Evolutionary conservation across 1,284 basidiomycete species (phyloP), one percentile per base, ranked within the genome.

Genomic region (Agroathelia rolfsii): DNA sequence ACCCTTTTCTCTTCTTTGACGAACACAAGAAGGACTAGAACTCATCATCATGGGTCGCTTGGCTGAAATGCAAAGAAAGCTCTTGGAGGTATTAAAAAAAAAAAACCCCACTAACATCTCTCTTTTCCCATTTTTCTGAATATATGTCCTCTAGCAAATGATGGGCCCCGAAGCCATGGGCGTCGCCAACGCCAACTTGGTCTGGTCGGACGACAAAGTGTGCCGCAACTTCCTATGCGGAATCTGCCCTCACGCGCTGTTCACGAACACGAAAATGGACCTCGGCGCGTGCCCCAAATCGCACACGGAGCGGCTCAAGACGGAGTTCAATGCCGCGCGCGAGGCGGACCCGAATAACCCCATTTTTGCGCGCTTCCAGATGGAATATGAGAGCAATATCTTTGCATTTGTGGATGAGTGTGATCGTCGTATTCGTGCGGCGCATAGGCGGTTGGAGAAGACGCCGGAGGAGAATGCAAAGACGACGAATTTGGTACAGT

Each of bases 241-340:
- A 34, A 93, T 88, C 13, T 99, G 95, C 55, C 92, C 95, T 3
- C 95, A 99, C 58, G 79, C 92, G 6, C 72, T 98, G 25, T 98
- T 98, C 60, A 95, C 92, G 31, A 99, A 99, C 56, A 99, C 95
- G 93, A 97, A 97, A 94, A 98, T 98, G 88, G 95, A 99, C 59
- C 68, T 99, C 8, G 95, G 95, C 15, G 84, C 93, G 34, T 99
- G 95, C 56, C 90, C 95, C 3, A 94, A 94, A 55, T 89, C 90
- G 13, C 95, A 99, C 56, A 89, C 87, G 5, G 89, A 95, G 48
- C 80, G 90, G 34, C 73, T 97, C 44, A 92, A 93, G 61, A 87
- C 86, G 23, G 89, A 96, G 49, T 97, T 86, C 56, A 56, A 84
- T 42, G 78, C 81, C 18, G 83, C 86, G 16, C 72, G 76, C 37